Evolutionary conservation across 148 eudicot genomes (phyloP), one percentile per base, ranked within the genome.

Genomic region (Chenopodium formosanum): DNA sequence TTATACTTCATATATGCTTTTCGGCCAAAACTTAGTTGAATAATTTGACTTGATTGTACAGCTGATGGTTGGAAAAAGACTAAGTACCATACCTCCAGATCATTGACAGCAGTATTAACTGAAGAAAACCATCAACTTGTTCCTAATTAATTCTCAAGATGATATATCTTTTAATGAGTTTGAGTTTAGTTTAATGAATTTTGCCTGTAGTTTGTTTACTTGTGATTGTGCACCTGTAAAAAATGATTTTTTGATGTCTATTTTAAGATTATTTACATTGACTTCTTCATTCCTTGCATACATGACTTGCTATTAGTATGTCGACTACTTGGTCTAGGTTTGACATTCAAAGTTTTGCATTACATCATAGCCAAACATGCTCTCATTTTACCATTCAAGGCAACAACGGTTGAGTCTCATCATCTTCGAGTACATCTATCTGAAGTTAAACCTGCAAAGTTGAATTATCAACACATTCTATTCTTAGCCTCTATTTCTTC

Each of bases 241-340:
- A 34, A 56, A 12, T 7, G 23, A 31, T 46, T 27, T 22, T 60
- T 70, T 23, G 44, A 73, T 73, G 76, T 47, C 34, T 50, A 46
- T 50, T 50, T 74, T 74, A 53, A 19, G 64, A 11, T 32, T 79
- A 8, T 5, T 40, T 40, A 56, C 25, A 69, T 74, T 79, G 85
- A 79, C 82, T 68, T 79, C 20, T 46, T 72, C 71, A 72, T 73
- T 22, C 44, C 68, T 66, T 64, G 40, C 2, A 16, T 78, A 47
- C 47, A 77, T 46, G 80, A 76, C 79, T 69, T 70, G 62, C 17
- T 63, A 23, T 27, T 27, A 53, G 58, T 12, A 9, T 69, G 37
- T 78, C 68, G 72, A 73, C 69, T 83, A 80, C 82, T 69, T 79
- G 40, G 79, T 79, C 80, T 60, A 47, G 53, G 60, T 32, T 71